phyloP scores from a whole-genome alignment of 2,329 filamentous ascomycete species.

The Phyllachora maydis region DNA sequence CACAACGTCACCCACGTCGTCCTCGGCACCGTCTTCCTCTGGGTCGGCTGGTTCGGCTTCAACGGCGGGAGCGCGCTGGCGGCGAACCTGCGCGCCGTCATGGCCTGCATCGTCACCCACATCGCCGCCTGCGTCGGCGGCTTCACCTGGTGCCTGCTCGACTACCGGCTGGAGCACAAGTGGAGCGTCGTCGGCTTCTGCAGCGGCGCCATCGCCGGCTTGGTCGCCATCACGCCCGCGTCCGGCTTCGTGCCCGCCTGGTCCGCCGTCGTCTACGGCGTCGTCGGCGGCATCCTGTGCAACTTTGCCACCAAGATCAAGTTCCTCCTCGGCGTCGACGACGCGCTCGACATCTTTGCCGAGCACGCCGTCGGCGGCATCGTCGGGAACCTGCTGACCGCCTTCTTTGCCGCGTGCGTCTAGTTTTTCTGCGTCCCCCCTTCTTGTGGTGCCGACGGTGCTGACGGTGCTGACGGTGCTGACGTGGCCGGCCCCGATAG shows the following conservation, averaged over 20 bases:
- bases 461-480: too few species aligned
- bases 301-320: constrained; percentile 78
- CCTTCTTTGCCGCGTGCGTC: constrained; percentile 49
- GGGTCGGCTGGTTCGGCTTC: constrained; percentile 96
- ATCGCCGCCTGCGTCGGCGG: constrained; percentile 65
- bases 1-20: constrained; percentile 59
- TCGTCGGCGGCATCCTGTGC: constrained; percentile 42
- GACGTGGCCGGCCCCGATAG: too few species aligned
- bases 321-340: constrained; percentile 56
- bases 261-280: constrained; percentile 34
- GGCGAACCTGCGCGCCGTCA: constrained; percentile 70
- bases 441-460: too few species aligned
- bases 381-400: constrained; percentile 59
- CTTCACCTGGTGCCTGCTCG: constrained; percentile 67
- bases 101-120: constrained; percentile 80
- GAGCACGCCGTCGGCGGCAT: constrained; percentile 77
- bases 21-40: constrained; percentile 55
- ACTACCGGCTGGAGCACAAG: constrained; percentile 81
- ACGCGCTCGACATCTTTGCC: constrained; percentile 79
- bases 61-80: constrained; percentile 69
- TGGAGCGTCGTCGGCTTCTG: constrained; percentile 92
- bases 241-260: constrained; percentile 60
- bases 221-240: constrained; percentile 73
- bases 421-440: too few species aligned
- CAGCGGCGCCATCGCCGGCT: constrained; percentile 68